Percentiles rank a stretch among this genome's conserved stretches.
phyloP scores from a whole-genome alignment of 148 eudicot species.

The Chenopodium quinoa region DNA sequence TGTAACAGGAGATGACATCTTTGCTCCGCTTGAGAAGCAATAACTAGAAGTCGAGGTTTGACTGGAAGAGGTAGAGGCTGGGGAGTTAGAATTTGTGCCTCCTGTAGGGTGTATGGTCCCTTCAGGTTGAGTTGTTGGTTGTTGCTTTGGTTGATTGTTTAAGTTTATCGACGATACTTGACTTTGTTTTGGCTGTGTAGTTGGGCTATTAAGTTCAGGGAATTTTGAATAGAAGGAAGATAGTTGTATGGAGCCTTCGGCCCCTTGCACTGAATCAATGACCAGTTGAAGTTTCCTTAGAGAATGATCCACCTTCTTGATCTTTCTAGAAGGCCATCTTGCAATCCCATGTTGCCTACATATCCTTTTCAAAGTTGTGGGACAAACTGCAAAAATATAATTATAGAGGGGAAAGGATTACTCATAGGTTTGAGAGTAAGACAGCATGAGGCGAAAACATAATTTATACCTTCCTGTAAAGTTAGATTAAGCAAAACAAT shows the following conservation, averaged over 20 bases:
- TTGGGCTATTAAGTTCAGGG: conserved; percentile 56
- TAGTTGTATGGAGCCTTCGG: conserved; percentile 73
- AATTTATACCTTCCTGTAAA: background rate
- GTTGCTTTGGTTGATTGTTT: conserved; percentile 37
- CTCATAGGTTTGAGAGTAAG: background rate
- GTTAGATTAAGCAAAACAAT: background rate
- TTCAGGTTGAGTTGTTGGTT: conserved; percentile 38
- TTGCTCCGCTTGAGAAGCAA: conserved; percentile 45
- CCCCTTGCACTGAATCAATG: conserved; percentile 87
- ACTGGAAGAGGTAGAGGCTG: conserved; percentile 53
- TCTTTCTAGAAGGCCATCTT: conserved; percentile 96
- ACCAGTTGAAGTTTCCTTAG: conserved; percentile 78
- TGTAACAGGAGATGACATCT: conserved; percentile 29
- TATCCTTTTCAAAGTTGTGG: conserved; percentile 92
- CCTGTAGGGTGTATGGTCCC: conserved; percentile 42
- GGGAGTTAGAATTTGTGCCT: conserved; percentile 50
- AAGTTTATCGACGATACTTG: conserved; percentile 32
- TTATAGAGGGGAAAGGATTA: background rate
- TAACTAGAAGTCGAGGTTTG: conserved; percentile 66
- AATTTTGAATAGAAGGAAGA: conserved; percentile 72
- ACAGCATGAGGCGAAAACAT: background rate
- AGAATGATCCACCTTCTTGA: conserved; percentile 91
- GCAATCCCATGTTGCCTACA: conserved; percentile 92
- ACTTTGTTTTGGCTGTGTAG: conserved; percentile 26
- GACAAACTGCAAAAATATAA: conserved; percentile 62